A percentile compares a stretch with the other conserved stretches of the same genome.
Evolutionary conservation across 2,329 filamentous ascomycete genomes (phyloP).

Genomic region (Xylariaceae sp.): DNA sequence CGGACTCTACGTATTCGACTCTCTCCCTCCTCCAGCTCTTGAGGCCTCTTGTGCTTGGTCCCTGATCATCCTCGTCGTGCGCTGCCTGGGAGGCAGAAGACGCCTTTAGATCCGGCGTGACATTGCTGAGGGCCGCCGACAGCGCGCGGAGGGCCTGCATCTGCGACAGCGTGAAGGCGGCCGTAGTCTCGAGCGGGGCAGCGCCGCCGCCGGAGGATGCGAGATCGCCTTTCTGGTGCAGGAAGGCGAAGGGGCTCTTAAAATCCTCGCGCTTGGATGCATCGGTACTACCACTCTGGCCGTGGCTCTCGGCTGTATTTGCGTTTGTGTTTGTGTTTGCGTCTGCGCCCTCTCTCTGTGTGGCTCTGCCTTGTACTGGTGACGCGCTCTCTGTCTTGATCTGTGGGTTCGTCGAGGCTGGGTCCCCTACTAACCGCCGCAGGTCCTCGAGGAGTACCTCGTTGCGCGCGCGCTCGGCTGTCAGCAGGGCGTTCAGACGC

Average conservation of each 20-base stretch:
- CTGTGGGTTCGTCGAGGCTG: conserved; percentile 10
- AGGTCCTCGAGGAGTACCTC: conserved; percentile 43
- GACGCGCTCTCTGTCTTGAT: conserved; percentile 39
- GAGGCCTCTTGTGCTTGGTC: conserved; percentile 25
- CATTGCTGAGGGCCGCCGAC: conserved; percentile 62
- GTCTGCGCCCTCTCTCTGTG: conserved; percentile 15
- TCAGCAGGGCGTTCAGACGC: conserved; percentile 66
- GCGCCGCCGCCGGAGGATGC: conserved; percentile 57
- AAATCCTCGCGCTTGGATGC: not conserved
- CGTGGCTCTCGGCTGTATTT: not conserved
- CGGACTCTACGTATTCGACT: conserved; percentile 81
- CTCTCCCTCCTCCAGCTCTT: conserved; percentile 73
- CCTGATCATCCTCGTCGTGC: conserved; percentile 37
- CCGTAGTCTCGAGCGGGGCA: conserved; percentile 71
- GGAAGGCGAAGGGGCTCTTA: conserved; percentile 59
- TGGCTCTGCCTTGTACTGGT: conserved; percentile 9
- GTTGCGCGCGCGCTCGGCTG: conserved; percentile 56
- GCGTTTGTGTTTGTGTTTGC: conserved; percentile 16
- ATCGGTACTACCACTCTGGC: too few species aligned
- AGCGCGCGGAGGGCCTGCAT: conserved; percentile 78
- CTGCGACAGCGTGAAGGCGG: conserved; percentile 82
- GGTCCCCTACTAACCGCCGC: conserved; percentile 41
- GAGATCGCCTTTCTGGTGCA: conserved; percentile 60
- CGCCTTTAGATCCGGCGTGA: conserved; percentile 68
- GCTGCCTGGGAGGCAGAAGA: conserved; percentile 25